These are phyloP conservation scores for Metschnikowia aberdeeniae DNA, from an alignment of 805 yeast species.

Conservation along the genomic window DNA sequence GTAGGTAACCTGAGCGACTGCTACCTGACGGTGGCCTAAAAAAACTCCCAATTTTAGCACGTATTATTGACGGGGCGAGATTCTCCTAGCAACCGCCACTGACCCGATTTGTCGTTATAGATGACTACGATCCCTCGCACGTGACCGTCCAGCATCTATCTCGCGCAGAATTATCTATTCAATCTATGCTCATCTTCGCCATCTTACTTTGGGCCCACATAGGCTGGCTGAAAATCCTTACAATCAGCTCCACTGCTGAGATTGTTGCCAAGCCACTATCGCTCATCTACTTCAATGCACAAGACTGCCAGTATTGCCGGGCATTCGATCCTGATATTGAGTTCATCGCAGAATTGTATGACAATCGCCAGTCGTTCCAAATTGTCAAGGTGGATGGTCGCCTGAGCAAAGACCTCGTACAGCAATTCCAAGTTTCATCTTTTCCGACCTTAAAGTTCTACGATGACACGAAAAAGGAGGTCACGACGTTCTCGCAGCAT, in stretches of 20 bases:
- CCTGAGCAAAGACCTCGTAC: constrained; percentile 29
- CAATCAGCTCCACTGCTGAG: constrained; percentile 7
- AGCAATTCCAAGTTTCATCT: constrained; percentile 36
- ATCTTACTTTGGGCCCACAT: background rate
- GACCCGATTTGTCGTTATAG: no score
- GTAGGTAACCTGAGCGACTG: no score
- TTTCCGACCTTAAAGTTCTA: constrained; percentile 51
- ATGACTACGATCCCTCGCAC: background rate
- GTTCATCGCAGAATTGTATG: constrained; percentile 41
- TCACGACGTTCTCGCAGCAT: constrained; percentile 32
- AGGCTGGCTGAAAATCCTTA: constrained; percentile 7
- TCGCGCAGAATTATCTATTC: background rate
- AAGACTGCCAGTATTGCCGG: constrained; percentile 33
- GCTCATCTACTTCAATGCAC: constrained; percentile 45
- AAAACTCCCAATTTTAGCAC: no score
- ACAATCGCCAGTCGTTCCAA: constrained; percentile 24
- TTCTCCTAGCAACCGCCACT: no score
- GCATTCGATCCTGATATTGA: constrained; percentile 30
- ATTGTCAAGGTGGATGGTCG: constrained; percentile 28
- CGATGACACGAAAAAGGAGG: constrained; percentile 37
- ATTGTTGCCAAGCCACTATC: constrained; percentile 21
- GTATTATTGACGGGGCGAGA: no score
- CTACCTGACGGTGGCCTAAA: no score
- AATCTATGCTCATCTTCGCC: constrained; percentile 1
- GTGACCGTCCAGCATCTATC: background rate